These are phyloP conservation scores for Amanita polypyramis DNA, from an alignment of 768 basidiomycete species.

Conservation along the genomic window DNA sequence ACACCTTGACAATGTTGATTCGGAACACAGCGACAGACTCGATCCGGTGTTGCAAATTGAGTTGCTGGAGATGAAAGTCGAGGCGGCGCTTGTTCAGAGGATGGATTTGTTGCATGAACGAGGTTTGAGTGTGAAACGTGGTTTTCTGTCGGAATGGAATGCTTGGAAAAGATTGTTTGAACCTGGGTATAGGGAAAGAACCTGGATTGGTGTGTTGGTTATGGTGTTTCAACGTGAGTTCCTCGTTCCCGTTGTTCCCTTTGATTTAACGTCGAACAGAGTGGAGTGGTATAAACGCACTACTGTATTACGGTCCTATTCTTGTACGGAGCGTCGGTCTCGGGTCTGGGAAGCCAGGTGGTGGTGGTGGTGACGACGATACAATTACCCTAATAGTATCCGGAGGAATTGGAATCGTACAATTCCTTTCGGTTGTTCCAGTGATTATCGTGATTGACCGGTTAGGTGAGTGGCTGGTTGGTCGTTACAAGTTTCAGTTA, in stretches of 20 bases:
- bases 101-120: conserved; percentile 5
- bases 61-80: conserved; percentile 66
- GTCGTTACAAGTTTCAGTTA: too few relatives aligned
- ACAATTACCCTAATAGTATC: conserved; percentile 54
- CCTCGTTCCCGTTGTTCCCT: not conserved
- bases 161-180: conserved; percentile 51
- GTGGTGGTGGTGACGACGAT: conserved; percentile 17
- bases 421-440: conserved; percentile 67
- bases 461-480: conserved; percentile 29
- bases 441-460: conserved; percentile 63
- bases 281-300: conserved; percentile 82
- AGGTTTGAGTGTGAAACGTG: conserved; percentile 4
- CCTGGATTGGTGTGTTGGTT: conserved; percentile 58
- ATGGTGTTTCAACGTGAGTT: conserved; percentile 78
- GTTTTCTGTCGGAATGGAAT: conserved; percentile 22
- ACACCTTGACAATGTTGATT: conserved; percentile 22
- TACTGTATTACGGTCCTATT: conserved; percentile 75
- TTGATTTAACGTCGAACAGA: conserved; percentile 29
- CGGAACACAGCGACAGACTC: conserved; percentile 25
- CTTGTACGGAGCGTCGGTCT: conserved; percentile 58
- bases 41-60: conserved; percentile 39
- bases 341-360: conserved; percentile 20
- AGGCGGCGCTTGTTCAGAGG: conserved; percentile 41
- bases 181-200: conserved; percentile 44
- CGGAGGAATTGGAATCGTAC: conserved; percentile 72